phyloP scores from a whole-genome alignment of 345 rosid species.

The Anastatica hierochuntica region DNA sequence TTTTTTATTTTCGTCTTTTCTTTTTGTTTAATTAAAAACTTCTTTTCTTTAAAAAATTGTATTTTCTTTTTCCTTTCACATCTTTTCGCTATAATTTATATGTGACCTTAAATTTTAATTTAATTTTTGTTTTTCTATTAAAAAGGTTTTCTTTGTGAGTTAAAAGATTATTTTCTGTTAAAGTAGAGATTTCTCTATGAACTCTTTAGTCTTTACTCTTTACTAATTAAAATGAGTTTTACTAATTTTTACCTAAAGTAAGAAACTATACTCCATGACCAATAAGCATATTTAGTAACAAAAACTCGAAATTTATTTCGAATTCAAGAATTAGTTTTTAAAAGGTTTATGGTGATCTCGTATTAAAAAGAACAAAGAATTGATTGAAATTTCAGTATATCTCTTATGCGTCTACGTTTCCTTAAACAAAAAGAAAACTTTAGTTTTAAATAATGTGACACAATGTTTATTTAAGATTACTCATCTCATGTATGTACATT shows the following conservation, averaged over 20 bases:
- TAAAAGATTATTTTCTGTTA: background rate
- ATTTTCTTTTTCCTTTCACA: background rate
- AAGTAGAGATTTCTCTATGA: background rate
- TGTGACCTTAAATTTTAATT: too few relatives aligned
- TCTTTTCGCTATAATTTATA: slow-evolving; percentile 4
- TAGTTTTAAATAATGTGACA: background rate
- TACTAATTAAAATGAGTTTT: background rate
- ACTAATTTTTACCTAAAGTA: too few relatives aligned
- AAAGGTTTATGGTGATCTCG: too few relatives aligned
- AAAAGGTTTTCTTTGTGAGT: background rate
- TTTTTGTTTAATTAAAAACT: background rate
- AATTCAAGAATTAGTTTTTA: too few relatives aligned
- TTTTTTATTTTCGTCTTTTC: slow-evolving; percentile 4
- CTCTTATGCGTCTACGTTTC: background rate
- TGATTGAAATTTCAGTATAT: background rate
- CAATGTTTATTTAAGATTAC: background rate
- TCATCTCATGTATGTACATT: background rate
- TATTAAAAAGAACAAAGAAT: too few relatives aligned
- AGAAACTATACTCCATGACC: too few relatives aligned
- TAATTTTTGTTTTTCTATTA: background rate
- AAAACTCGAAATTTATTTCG: too few relatives aligned
- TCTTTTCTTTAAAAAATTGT: background rate
- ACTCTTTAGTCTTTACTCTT: background rate
- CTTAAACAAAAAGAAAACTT: too few relatives aligned
- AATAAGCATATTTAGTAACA: too few relatives aligned